Evolutionary conservation across 441 rosid species (phyloP).

Genomic region (Gossypium armourianum): DNA sequence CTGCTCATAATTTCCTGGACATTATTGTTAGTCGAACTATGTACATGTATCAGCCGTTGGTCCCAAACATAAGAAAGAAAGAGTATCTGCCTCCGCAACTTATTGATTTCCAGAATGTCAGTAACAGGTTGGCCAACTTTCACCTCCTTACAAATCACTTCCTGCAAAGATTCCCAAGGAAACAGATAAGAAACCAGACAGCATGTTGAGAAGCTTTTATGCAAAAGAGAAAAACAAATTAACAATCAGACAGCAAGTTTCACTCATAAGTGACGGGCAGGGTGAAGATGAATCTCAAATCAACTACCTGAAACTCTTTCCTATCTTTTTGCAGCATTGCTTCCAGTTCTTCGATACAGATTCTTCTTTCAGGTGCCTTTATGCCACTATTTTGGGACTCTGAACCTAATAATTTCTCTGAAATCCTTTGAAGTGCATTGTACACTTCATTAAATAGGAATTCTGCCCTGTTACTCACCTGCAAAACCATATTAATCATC

Average conservation of each 20-base stretch:
- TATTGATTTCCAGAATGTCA: conserved; percentile 62
- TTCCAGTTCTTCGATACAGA: conserved; percentile 39
- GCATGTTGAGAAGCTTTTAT: not conserved
- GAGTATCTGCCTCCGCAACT: conserved; percentile 45
- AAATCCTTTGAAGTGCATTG: conserved; percentile 37
- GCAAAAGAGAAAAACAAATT: conserved; percentile 9
- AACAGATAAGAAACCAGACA: conserved; percentile 7
- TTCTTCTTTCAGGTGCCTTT: conserved; percentile 26
- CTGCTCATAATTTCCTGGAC: conserved; percentile 27
- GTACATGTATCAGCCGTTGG: conserved; percentile 41
- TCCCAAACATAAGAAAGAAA: conserved; percentile 59
- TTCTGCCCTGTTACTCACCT: conserved; percentile 43
- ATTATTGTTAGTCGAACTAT: conserved; percentile 26
- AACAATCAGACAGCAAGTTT: not conserved
- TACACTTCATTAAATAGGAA: conserved; percentile 44
- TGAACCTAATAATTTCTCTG: conserved; percentile 26
- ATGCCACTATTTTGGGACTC: conserved; percentile 26
- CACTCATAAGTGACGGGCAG: not conserved
- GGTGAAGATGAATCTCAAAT: conserved; percentile 13
- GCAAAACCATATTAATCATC: conserved; percentile 16
- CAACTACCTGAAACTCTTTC: conserved; percentile 49
- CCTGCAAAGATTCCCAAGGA: conserved; percentile 44
- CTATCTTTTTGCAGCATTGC: conserved; percentile 41
- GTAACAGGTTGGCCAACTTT: conserved; percentile 33
- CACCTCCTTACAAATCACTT: conserved; percentile 25